Percentiles rank a stretch among this genome's conserved stretches.
Conservation (phyloP, 2,329 filamentous ascomycete genomes). For the Penicillium sp. region DNA sequence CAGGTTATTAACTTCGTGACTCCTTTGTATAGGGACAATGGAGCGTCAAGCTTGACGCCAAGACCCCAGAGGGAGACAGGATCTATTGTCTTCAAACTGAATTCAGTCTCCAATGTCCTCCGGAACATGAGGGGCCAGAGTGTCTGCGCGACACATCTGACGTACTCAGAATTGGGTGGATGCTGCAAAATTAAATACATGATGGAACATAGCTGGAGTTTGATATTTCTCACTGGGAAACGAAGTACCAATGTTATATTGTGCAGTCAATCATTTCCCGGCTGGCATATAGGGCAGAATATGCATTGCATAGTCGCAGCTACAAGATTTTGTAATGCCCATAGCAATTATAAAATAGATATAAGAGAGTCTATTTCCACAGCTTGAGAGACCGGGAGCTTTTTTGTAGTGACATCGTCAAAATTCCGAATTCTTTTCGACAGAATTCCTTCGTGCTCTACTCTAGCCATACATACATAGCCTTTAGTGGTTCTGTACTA, state of each 20-base stretch:
- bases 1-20: not conserved
- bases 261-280: not conserved
- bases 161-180: constrained; percentile 4
- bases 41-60: constrained; percentile 6
- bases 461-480: no score
- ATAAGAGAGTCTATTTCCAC: no score
- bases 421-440: no score
- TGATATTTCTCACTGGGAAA: not conserved
- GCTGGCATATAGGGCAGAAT: not conserved
- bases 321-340: no score
- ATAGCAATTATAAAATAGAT: no score
- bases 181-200: not conserved
- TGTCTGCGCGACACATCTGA: constrained; percentile 5
- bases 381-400: no score
- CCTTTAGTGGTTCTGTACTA: no score
- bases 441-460: no score
- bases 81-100: constrained; percentile 7
- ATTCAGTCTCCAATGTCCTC: constrained; percentile 5
- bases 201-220: not conserved
- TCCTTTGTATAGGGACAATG: constrained; percentile 1
- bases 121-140: constrained; percentile 3
- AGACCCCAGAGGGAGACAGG: constrained; percentile 2
- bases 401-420: no score
- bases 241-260: not conserved
- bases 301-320: not conserved